A percentile compares a stretch with the other conserved stretches of the same genome.
These are phyloP conservation scores for Fereydounia khargensis DNA, from an alignment of 1,284 basidiomycete species.

Conservation along the genomic window DNA sequence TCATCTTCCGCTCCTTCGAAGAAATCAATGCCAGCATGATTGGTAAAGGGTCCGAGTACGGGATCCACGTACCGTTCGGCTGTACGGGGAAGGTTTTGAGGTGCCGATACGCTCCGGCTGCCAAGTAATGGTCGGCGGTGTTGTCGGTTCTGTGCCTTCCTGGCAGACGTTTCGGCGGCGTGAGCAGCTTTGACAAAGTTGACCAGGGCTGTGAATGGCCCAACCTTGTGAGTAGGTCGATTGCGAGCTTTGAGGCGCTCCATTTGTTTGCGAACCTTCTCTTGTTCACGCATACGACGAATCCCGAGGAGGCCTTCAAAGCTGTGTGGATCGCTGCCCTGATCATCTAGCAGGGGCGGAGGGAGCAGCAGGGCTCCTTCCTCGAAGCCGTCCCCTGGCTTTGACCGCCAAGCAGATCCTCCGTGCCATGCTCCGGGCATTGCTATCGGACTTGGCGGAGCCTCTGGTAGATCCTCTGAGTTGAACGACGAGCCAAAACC, in stretches of 20 bases:
- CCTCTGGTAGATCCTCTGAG: constrained; percentile 22
- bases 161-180: constrained; percentile 45
- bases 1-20: no score
- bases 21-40: no score
- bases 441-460: constrained; percentile 47
- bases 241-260: constrained; percentile 45
- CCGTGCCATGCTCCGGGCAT: constrained; percentile 54
- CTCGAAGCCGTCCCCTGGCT: constrained; percentile 31
- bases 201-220: constrained; percentile 42
- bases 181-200: constrained; percentile 55
- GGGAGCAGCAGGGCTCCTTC: constrained; percentile 50
- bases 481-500: constrained; percentile 33
- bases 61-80: no score
- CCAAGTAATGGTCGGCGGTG: no score
- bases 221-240: constrained; percentile 49
- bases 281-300: constrained; percentile 45
- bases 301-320: constrained; percentile 50
- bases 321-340: constrained; percentile 36
- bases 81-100: no score
- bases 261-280: constrained; percentile 34
- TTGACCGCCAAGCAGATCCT: constrained; percentile 28
- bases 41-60: no score
- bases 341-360: constrained; percentile 49
- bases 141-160: no score
- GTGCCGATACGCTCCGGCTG: no score